Evolutionary conservation across 2,329 filamentous ascomycete genomes (phyloP).

Genomic region (Blumeria graminis): DNA sequence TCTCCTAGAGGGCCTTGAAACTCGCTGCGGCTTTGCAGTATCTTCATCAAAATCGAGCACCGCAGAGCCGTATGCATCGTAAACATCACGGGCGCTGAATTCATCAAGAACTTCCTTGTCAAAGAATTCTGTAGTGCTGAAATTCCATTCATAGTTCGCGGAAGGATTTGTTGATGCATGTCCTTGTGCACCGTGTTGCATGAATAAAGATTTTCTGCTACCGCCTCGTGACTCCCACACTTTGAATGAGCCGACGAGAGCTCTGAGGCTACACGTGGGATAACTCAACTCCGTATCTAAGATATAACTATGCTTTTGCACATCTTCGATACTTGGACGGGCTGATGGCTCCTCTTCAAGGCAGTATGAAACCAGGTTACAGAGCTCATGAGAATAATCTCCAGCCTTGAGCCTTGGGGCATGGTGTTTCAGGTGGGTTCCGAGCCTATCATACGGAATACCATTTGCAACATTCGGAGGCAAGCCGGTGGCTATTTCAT

Average conservation of each 20-base stretch:
- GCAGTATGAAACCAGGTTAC: slow-evolving; percentile 48
- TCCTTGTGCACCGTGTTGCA: slow-evolving; percentile 29
- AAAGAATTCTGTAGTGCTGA: slow-evolving; percentile 40
- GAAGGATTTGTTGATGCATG: slow-evolving; percentile 19
- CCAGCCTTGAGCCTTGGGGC: slow-evolving; percentile 47
- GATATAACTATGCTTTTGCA: slow-evolving; percentile 48
- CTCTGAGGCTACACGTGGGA: slow-evolving; percentile 36
- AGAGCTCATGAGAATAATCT: slow-evolving; percentile 43
- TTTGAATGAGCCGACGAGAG: slow-evolving; percentile 47
- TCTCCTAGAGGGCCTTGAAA: slow-evolving; percentile 21
- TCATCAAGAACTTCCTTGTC: slow-evolving; percentile 29
- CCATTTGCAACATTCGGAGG: slow-evolving; percentile 40
- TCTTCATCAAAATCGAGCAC: slow-evolving; percentile 27
- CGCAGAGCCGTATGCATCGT: slow-evolving; percentile 33
- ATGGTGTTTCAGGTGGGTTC: slow-evolving; percentile 32
- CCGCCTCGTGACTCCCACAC: slow-evolving; percentile 55
- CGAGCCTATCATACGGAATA: slow-evolving; percentile 22
- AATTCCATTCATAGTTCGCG: slow-evolving; percentile 39
- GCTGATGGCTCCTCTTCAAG: slow-evolving; percentile 42
- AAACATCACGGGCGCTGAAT: slow-evolving; percentile 31
- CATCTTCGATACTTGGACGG: slow-evolving; percentile 43
- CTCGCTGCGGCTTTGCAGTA: slow-evolving; percentile 22
- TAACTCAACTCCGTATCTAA: slow-evolving; percentile 34
- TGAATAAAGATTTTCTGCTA: slow-evolving; percentile 39
- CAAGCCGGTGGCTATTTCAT: slow-evolving; percentile 55